Base-by-base conservation (phyloP, 768 basidiomycete species). In the Strobilomyces confusus region DNA sequence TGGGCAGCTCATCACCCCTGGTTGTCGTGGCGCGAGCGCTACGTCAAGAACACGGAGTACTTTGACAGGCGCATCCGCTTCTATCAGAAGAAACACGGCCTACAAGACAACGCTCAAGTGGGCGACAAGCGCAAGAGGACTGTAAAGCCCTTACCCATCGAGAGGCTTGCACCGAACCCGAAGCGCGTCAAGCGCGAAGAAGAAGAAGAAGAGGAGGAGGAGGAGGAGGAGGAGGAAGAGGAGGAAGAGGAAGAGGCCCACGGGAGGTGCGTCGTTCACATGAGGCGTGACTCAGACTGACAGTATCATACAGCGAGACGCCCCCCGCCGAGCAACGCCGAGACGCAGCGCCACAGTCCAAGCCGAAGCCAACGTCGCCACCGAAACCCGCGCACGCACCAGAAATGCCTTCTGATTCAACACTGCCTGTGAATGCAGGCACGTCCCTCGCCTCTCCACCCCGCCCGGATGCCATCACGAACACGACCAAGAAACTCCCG, bases 21-120 rank as follows among this genome's bases (percentile, higher is more conserved):
- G 80, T 73, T 74, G n/a, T 82, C 82, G 5, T 87, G 86, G 86
- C 77, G 82, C 22, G 76, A 81, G 43, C 74, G 77, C n/a, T 87
- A 86, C 58, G 70, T 63, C 55, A 80, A 73, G 56, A 72, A 84
- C 45, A 46, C 71, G 36, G 58, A 32, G 0, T 22, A 57, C 0
- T 83, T 81, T 48, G 75, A 85, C 54, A 25, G 11, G 3, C 47
- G 43, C n/a, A 83, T 86, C 36, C 57, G 46, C 34, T 60, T 41
- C 9, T 77, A 77, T 52, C 76, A 76, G 50, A 49, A 56, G 52
- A 72, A 72, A 49, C 60, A 76, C 8, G 53, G 22, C 9, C 29
- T 29, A 9, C 29, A 8, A 29, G 9, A 9, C 29, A 29, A 29
- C 29, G 29, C 29, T n/a, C n/a, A 15, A 44, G 11, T 22, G 51